Base-by-base conservation (phyloP, 306 rosid genomes). In the Pueraria montana region DNA sequence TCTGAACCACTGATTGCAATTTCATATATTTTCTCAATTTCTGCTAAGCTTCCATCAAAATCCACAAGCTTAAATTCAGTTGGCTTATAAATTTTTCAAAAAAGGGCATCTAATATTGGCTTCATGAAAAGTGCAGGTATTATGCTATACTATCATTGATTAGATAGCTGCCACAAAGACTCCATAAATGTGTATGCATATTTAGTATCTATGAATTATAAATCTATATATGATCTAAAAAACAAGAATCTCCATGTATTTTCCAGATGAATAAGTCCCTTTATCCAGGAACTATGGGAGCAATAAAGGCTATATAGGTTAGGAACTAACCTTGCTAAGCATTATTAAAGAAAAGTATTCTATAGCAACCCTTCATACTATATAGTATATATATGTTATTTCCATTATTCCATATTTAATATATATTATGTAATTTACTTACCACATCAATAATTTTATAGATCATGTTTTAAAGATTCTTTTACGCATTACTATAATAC, bases 21-120 rank as follows among this genome's bases (percentile, higher is more conserved):
- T 89, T 93, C 96, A 81, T 84, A 92, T 73, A 96, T 87, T 86
- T 87, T 96, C 89, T 96, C 98, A 65, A 92, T 80, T 87, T 96
- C 99, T 86, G 96, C 92, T 84, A 96, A 96, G 99, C 99, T 96
- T 92, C 93, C 93, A 92, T 92, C 94, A 18, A 95, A 92, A 89
- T 80, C 81, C 91, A 92, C 76, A 85, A 91, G 89, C 89, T 78
- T 85, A 88, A 91, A 82, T 87, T 96, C 91, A 92, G 96, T 87
- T 82, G 83, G 80, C 72, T 82, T 76, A 61, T 85, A 83, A 82
- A 79, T 84, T 84, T 84, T 84, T 85, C 55, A 65, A 84, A 85
- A 81, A 73, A 74, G 62, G 81, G 79, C 82, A 90, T 83, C 85
- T 88, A 83, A 89, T 79, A 85, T 86, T 79, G 62, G 77, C 87